Evolutionary conservation across 371 early-diverging fungal genomes (phyloP), one percentile per base, ranked within the genome.

Genomic region (Actinomortierella wolfii): DNA sequence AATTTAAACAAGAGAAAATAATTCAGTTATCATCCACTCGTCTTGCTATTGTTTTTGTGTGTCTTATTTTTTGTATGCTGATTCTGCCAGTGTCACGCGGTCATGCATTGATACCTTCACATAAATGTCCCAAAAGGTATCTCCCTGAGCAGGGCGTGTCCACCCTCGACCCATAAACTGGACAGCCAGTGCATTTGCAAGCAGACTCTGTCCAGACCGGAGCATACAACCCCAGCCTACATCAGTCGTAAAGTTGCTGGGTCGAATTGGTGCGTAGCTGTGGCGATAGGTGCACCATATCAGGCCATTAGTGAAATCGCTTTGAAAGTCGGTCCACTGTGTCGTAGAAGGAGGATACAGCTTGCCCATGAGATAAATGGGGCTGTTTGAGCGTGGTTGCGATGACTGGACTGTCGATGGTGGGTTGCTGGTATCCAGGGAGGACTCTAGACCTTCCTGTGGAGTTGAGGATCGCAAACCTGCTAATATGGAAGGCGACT

Each of bases 181-280:
- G 11, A 90, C 67, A 54, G 93, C 68, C 11, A 96, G 77, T 0
- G 95, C 88, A 64, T 94, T 93, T 1, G 94, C 94, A 51, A 98
- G 78, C 53, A 98, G 76, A 76, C 93, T 93, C 71, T 98, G 98
- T 0, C 96, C 97, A 40, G 93, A 92, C 26, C 98, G 78, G 44
- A 98, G 78, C 98, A 98, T 98, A 78, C 98, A 98, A 0, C 98
- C 98, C 96, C 96, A 96, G 2, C 96, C 97, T 42, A 89, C 86
- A 58, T 94, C 98, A 1, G 91, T 87, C 24, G 92, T 94, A 65
- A 87, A 93, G 28, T 78, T 79, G 21, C 91, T 86, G n/a, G 92
- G 86, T 53, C 86, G 78, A 54, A 96, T 93, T 2, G 92, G 87
- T 25, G 93, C 89, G 75, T 89, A 96, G 34, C 88, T 84, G 64